Conservation (phyloP, 225 moss, liverwort and hornwort genomes). For the Marchantia polymorpha region DNA sequence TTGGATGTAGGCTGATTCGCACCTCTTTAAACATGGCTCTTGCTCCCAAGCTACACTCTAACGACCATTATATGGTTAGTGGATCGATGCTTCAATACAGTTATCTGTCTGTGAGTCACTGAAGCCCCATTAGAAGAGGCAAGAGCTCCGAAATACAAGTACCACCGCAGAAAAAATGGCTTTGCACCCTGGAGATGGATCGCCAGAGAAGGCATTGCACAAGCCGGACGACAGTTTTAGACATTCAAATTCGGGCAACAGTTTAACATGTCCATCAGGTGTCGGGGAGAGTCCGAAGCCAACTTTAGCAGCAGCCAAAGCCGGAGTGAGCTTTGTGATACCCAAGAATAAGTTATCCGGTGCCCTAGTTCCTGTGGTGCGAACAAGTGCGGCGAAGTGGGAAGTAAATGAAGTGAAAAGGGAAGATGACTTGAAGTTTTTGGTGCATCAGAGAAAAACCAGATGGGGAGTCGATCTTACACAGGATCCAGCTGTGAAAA, state of each 20-base stretch:
- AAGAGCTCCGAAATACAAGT: conserved; percentile 37
- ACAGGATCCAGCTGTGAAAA: conserved; percentile 55
- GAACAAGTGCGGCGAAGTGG: conserved; percentile 36
- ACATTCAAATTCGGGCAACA: not conserved
- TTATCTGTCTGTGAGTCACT: not conserved
- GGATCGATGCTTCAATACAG: not conserved
- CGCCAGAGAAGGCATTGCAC: not conserved
- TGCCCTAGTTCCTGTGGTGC: conserved; percentile 54
- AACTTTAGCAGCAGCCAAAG: conserved; percentile 32
- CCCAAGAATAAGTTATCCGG: conserved; percentile 74
- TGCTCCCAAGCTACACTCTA: not conserved
- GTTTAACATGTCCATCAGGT: not conserved
- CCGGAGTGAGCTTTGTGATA: conserved; percentile 58
- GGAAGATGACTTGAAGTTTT: conserved; percentile 28
- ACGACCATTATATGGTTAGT: conserved; percentile 5
- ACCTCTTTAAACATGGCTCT: not conserved
- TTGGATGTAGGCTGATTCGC: conserved; percentile 5
- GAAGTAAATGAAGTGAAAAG: conserved; percentile 29
- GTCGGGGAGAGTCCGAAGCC: conserved; percentile 26
- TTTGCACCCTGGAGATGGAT: conserved; percentile 35
- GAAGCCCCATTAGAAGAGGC: conserved; percentile 37
- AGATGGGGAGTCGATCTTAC: conserved; percentile 61
- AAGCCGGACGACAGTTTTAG: conserved; percentile 2
- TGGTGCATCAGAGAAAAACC: conserved; percentile 37
- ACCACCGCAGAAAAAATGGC: conserved; percentile 52